These are phyloP conservation scores for Wickerhamomyces rabaulensis DNA, from an alignment of 805 yeast species.

Conservation along the genomic window DNA sequence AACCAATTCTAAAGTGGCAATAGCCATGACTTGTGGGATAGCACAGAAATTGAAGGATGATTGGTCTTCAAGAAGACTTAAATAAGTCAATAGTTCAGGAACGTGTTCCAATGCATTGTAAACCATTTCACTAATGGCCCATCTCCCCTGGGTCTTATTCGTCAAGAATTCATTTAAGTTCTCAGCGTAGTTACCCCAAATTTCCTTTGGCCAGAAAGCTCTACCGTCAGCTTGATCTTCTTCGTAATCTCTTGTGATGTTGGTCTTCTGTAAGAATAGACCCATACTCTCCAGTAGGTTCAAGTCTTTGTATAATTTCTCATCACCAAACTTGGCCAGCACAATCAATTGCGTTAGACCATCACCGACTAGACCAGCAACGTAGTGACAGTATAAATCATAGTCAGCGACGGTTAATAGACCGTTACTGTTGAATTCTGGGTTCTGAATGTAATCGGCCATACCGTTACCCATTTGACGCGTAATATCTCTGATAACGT, in stretches of 20 bases:
- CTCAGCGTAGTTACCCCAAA: constrained; percentile 80
- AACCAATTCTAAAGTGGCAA: constrained; percentile 84
- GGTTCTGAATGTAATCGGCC: constrained; percentile 87
- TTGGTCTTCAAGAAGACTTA: constrained; percentile 73
- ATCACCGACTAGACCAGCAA: constrained; percentile 97
- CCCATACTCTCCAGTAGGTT: constrained; percentile 84
- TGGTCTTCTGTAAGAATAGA: constrained; percentile 88
- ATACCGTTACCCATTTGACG: constrained; percentile 92
- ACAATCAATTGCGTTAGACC: constrained; percentile 84
- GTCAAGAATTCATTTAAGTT: constrained; percentile 53
- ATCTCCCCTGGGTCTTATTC: constrained; percentile 48
- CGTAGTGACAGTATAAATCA: constrained; percentile 91
- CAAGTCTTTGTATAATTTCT: constrained; percentile 46
- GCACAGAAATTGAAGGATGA: constrained; percentile 89
- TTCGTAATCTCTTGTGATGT: constrained; percentile 89
- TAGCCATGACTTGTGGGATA: constrained; percentile 98
- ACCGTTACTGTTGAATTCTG: constrained; percentile 74
- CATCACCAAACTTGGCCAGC: constrained; percentile 64
- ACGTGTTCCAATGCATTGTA: constrained; percentile 75
- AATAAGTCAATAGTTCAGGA: constrained; percentile 67
- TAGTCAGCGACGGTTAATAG: constrained; percentile 75
- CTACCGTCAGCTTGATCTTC: constrained; percentile 92
- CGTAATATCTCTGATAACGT: constrained; percentile 72
- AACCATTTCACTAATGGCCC: constrained; percentile 78
- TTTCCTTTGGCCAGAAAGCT: constrained; percentile 93